phyloP scores from a whole-genome alignment of 768 basidiomycete species.

The Hygrophorus pudorinus region DNA sequence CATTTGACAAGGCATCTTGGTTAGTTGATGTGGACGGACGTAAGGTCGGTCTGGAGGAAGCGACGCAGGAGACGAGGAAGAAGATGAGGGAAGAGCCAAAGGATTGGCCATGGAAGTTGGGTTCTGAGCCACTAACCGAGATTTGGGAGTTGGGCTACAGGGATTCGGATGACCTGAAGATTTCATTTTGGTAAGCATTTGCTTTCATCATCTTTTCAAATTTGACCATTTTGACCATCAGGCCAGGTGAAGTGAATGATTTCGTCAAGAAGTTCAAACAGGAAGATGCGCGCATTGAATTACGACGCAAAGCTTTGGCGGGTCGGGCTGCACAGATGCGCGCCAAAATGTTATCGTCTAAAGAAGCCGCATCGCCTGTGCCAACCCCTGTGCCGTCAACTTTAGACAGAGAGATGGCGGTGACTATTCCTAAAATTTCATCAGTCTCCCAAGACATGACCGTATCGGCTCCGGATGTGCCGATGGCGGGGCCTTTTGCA shows the following conservation, averaged over 20 bases:
- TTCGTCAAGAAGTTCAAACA: constrained; percentile 63
- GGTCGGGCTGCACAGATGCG: constrained; percentile 16
- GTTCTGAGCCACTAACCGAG: constrained; percentile 64
- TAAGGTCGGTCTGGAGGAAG: constrained; percentile 51
- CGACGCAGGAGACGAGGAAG: constrained; percentile 39
- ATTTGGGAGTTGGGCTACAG: constrained; percentile 80
- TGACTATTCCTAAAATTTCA: too few relatives aligned
- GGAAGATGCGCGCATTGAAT: constrained; percentile 53
- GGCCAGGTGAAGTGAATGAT: constrained; percentile 65
- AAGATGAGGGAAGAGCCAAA: constrained; percentile 48
- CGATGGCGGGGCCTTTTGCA: too few relatives aligned
- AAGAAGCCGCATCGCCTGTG: not conserved
- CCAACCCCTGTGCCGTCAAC: not conserved
- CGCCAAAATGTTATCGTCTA: constrained; percentile 15
- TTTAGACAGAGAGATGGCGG: too few relatives aligned
- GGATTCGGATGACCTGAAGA: constrained; percentile 50
- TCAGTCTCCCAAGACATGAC: too few relatives aligned
- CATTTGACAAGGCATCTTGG: constrained; percentile 72
- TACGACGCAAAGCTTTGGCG: constrained; percentile 32
- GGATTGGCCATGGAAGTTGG: constrained; percentile 56
- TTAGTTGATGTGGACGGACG: constrained; percentile 34
- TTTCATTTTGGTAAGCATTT: constrained; percentile 45
- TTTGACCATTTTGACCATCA: constrained; percentile 15
- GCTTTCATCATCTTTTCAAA: constrained; percentile 3
- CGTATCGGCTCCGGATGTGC: too few relatives aligned